A percentile compares a stretch with the other conserved stretches of the same genome.
Conservation (phyloP, 192 early-diverging fungal genomes). For the Rhizophagus prolifer region DNA sequence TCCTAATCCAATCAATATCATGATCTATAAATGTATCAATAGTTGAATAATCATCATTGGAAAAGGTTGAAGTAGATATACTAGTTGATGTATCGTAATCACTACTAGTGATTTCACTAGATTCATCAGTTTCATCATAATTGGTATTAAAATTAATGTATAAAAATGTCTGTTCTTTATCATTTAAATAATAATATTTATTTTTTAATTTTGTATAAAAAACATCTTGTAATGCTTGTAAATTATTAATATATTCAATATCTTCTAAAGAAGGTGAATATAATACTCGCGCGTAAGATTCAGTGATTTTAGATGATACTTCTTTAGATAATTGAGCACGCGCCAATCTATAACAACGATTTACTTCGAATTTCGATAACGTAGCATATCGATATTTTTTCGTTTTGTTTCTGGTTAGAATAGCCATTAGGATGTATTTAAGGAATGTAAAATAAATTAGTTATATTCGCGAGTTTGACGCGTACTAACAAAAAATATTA, state of each 20-base stretch:
- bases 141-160: neutral
- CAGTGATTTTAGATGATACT: neutral
- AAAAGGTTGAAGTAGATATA: neutral
- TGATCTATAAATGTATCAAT: neutral
- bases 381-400: neutral
- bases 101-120: neutral
- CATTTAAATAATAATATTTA: neutral
- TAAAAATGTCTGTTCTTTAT: neutral
- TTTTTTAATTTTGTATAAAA: neutral
- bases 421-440: neutral
- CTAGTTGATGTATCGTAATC: too few species aligned
- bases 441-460: neutral
- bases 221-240: neutral
- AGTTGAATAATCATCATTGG: neutral
- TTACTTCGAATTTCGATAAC: neutral
- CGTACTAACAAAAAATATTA: neutral
- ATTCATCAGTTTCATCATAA: neutral
- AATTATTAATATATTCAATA: neutral
- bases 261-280: neutral
- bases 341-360: neutral
- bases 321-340: neutral
- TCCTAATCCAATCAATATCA: neutral
- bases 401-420: neutral
- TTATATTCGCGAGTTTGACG: neutral
- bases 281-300: neutral